These are phyloP conservation scores for Mycotypha africana DNA, from an alignment of 371 early-diverging fungal genomes.

Conservation along the genomic window DNA sequence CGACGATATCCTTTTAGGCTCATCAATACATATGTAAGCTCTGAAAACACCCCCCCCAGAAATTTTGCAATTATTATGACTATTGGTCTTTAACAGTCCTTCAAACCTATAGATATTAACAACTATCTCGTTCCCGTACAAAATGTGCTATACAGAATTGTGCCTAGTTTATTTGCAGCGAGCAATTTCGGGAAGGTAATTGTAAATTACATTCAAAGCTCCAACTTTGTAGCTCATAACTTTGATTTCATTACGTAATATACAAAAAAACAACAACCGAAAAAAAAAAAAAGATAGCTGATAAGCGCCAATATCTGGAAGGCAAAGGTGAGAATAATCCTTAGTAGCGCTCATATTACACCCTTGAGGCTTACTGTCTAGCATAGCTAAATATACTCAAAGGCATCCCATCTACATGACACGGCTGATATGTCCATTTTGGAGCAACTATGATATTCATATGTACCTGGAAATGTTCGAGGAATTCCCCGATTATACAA, in stretches of 20 bases:
- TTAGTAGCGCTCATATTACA: too few relatives aligned
- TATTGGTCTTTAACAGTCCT: background rate
- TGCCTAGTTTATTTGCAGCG: constrained; percentile 29
- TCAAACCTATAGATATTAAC: constrained; percentile 32
- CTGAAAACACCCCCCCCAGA: background rate
- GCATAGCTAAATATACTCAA: constrained; percentile 21
- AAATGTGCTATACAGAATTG: constrained; percentile 31
- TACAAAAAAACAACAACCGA: too few relatives aligned
- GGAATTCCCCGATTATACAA: too few relatives aligned
- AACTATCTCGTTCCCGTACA: constrained; percentile 32
- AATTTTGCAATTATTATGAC: background rate
- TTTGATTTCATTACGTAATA: too few relatives aligned
- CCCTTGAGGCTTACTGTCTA: too few relatives aligned
- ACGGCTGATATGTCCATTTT: constrained; percentile 29
- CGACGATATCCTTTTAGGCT: constrained; percentile 11
- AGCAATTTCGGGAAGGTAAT: constrained; percentile 23
- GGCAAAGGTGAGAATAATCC: too few relatives aligned
- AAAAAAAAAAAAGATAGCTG: too few relatives aligned
- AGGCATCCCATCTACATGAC: constrained; percentile 52
- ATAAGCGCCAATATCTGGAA: too few relatives aligned
- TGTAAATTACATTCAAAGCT: too few relatives aligned
- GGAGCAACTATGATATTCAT: constrained; percentile 38
- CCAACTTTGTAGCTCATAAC: too few relatives aligned
- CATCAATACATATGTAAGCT: constrained; percentile 44
- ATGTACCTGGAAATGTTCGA: too few relatives aligned